phyloP scores from a whole-genome alignment of 148 eudicot species.

The Silene uniflora region DNA sequence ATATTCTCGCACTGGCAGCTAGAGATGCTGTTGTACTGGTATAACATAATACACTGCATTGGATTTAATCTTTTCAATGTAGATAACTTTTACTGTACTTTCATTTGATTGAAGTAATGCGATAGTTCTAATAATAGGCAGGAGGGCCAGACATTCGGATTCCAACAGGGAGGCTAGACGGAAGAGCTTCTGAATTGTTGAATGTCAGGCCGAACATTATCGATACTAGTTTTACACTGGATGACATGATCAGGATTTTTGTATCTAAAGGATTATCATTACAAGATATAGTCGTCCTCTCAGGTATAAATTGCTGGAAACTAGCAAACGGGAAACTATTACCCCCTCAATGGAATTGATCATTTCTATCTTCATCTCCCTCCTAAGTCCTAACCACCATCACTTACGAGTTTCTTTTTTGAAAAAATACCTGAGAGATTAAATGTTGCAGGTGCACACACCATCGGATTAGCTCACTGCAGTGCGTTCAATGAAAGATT shows the following conservation, averaged over 20 bases:
- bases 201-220: constrained; percentile 67
- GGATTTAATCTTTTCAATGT: too few relatives aligned
- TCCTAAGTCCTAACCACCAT: too few relatives aligned
- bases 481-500: constrained; percentile 51
- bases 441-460: constrained; percentile 60
- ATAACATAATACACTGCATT: not conserved
- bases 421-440: too few relatives aligned
- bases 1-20: constrained; percentile 65
- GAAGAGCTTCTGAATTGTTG: constrained; percentile 43
- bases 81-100: not conserved
- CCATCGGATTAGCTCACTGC: constrained; percentile 75
- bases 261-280: constrained; percentile 56
- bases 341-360: too few relatives aligned
- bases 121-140: constrained; percentile 26
- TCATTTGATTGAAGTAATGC: not conserved
- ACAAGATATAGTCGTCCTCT: constrained; percentile 61
- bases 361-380: too few relatives aligned
- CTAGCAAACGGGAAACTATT: too few relatives aligned
- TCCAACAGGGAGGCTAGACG: constrained; percentile 68
- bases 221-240: constrained; percentile 60
- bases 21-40: constrained; percentile 66
- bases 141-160: constrained; percentile 61
- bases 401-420: not conserved
- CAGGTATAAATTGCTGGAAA: constrained; percentile 37
- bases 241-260: constrained; percentile 52